Conservation (phyloP, 2,329 filamentous ascomycete species). For the Polychaeton citri region DNA sequence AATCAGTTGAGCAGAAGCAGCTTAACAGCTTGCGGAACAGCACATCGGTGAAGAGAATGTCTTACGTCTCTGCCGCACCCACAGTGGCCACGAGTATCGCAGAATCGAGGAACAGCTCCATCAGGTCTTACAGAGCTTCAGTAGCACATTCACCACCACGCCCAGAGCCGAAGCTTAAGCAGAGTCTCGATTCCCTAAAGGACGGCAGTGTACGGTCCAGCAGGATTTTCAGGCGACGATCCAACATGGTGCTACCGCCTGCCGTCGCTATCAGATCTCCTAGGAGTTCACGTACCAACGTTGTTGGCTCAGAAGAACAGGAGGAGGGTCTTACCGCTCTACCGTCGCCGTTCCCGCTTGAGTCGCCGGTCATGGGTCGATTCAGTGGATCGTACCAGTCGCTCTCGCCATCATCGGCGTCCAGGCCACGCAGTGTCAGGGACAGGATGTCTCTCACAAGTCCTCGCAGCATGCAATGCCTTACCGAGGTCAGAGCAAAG, state of each 20-base stretch:
- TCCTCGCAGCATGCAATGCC: background rate
- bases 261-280: background rate
- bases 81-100: background rate
- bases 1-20: constrained; percentile 14
- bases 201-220: too few relatives aligned
- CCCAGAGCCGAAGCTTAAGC: background rate
- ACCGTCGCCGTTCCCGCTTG: background rate
- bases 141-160: background rate
- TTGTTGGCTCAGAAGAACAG: background rate
- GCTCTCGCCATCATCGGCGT: background rate
- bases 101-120: background rate
- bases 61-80: constrained; percentile 1
- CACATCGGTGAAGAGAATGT: constrained; percentile 3
- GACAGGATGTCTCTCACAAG: background rate
- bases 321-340: background rate
- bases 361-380: background rate
- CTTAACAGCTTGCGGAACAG: constrained; percentile 17
- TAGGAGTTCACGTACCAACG: background rate
- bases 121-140: background rate
- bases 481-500: constrained; percentile 1
- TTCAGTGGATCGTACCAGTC: background rate
- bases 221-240: background rate
- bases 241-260: background rate
- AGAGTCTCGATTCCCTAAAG: background rate
- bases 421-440: background rate